Base-by-base conservation (phyloP, 208 protist genomes). In the Leishmania tropica region DNA sequence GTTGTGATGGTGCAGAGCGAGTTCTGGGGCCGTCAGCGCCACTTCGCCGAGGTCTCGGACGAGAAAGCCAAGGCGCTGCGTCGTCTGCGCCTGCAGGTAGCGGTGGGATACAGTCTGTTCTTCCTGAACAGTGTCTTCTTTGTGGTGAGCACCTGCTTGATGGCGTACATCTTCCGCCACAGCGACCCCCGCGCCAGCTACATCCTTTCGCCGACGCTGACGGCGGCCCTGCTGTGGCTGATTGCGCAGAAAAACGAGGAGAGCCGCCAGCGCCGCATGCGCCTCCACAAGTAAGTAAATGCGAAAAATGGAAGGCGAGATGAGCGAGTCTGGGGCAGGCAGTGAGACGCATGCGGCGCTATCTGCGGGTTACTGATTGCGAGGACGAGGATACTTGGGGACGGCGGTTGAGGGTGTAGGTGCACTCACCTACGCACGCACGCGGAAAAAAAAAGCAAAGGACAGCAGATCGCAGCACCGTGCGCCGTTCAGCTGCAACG, bases 171-270 rank as follows among this genome's bases (percentile, higher is more conserved):
- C 81, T 95, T 98, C 71, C 95, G 93, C 78, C 90, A 96, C 81
- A 90, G 85, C 67, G 95, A 98, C 83, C 91, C 93, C 24, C 89
- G 92, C 37, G 93, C 92, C 67, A 90, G 83, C 80, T 95, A 91
- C 86, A 93, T 95, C 54, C 80, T 96, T 51, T 94, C 93, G 17
- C 95, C 95, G 7, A 88, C 86, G 17, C 86, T 98, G 73, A 95
- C 93, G 8, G 83, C 95, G 1, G 90, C 92, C 37, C 79, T 98
- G 54, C 85, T 98, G 83, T 98, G 93, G 95, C 81, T 98, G 28
- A 84, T 98, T 37, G 87, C 93, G 48, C 92, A 94, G 83, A 98
- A 98, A 89, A 98, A 98, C 81, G 93, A 98, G 84, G 95, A 98
- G 86, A 96, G 89, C 83, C 93, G 95, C 83, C 90, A 92, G 83